Evolutionary conservation across 1,284 basidiomycete species (phyloP).

Genomic region (Marasmius tenuissimus): DNA sequence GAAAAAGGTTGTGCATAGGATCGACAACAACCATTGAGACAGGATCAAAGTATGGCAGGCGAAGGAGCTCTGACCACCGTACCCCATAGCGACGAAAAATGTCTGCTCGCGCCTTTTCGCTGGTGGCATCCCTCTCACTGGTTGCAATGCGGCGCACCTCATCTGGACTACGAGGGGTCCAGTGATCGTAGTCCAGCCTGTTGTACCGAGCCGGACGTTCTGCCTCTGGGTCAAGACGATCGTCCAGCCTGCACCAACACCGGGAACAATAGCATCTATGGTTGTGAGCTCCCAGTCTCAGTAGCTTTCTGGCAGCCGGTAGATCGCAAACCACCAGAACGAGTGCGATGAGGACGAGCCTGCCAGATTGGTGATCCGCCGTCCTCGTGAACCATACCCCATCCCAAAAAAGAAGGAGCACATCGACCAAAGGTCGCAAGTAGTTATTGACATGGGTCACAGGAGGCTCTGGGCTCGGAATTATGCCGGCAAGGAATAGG

Average conservation of each 20-base stretch:
- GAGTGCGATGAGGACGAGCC: neutral
- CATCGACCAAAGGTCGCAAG: constrained; percentile 22
- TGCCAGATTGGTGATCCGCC: neutral
- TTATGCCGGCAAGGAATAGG: constrained; percentile 26
- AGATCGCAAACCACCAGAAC: neutral
- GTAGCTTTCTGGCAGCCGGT: neutral
- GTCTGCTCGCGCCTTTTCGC: constrained; percentile 15
- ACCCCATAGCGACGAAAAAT: constrained; percentile 28
- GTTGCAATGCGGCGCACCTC: constrained; percentile 21
- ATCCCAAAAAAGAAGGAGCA: neutral
- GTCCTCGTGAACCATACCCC: neutral
- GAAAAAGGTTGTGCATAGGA: constrained; percentile 30
- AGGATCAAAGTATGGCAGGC: constrained; percentile 39
- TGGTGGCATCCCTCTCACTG: constrained; percentile 27
- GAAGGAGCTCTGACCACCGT: constrained; percentile 34
- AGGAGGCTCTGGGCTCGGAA: constrained; percentile 21
- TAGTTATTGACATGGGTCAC: constrained; percentile 17
- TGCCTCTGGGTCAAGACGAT: neutral
- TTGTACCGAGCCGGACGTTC: neutral
- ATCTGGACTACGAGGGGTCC: constrained; percentile 1
- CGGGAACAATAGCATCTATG: neutral
- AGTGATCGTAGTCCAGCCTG: neutral
- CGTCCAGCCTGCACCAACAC: neutral
- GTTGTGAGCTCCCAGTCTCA: neutral
- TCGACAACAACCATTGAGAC: constrained; percentile 32